phyloP scores from a whole-genome alignment of 257 asterid genomes.

The Fraxinus pennsylvanica region DNA sequence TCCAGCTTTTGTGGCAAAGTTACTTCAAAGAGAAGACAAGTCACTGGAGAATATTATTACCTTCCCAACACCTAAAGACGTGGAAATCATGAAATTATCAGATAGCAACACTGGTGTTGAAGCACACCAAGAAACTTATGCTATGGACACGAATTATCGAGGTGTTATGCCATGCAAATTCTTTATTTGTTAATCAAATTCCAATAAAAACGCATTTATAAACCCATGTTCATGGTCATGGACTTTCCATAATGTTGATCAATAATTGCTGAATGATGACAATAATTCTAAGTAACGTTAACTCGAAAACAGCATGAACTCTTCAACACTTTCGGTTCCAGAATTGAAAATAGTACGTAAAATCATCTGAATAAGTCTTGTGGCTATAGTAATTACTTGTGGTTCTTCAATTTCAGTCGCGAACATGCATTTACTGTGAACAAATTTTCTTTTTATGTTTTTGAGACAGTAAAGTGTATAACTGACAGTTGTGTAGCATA shows the following conservation, averaged over 20 bases:
- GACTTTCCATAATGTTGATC: neutral
- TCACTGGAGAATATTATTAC: constrained; percentile 48
- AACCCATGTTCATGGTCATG: neutral
- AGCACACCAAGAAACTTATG: constrained; percentile 38
- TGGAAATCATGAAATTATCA: constrained; percentile 44
- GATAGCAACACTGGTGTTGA: constrained; percentile 49
- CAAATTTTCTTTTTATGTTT: neutral
- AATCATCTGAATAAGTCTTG: neutral
- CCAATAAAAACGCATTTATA: no score
- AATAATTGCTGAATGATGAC: neutral
- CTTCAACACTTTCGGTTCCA: neutral
- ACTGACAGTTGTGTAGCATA: no score
- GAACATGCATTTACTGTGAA: neutral
- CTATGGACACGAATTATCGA: constrained; percentile 30
- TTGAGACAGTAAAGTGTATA: no score
- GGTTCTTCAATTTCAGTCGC: neutral
- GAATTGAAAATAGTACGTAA: neutral
- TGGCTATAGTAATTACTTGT: neutral
- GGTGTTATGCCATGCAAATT: constrained; percentile 36
- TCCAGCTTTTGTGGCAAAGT: constrained; percentile 71
- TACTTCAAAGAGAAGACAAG: constrained; percentile 37
- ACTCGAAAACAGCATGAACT: neutral
- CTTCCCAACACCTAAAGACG: constrained; percentile 64
- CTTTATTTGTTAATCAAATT: neutral
- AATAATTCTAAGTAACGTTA: neutral